Base-by-base conservation (phyloP, 2,329 filamentous ascomycete species). In the Lachnellula hyalina region DNA sequence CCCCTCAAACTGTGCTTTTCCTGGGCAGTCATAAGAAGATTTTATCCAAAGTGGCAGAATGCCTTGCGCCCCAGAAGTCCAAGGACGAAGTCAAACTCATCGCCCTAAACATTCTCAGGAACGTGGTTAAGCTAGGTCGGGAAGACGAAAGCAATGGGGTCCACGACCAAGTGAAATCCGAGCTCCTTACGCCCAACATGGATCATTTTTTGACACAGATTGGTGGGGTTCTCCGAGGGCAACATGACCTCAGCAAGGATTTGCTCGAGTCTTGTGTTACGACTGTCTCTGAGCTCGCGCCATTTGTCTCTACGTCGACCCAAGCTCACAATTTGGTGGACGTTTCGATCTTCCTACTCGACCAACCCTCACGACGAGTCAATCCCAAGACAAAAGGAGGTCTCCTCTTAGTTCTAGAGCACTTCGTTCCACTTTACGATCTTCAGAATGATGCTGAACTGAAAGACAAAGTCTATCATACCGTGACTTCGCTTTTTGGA, bases 81-180 rank as follows among this genome's bases (percentile, higher is more conserved):
- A 94, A 94, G 69, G 89, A 93, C 58, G 86, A 91, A 54, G 92
- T 99, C 53, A 94, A 92, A 67, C 73, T 88, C 0, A 96, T 90
- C 68, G 83, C 92, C 1, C 75, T 99, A 32, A 79, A 84, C 11
- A 86, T 97, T 42, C 71, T 99, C 45, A 80, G 82, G 44, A 87
- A 84, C 53, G 74, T 93, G 35, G 79, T 90, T 35, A 78, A 77
- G 52, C 73, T 87, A 48, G 80, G 83, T 2, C 74, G 76, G 51
- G 78, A 80, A 1, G 75, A 82, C 8, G 78, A 83, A 57, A 78
- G 77, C 1, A 79, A 71, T 40, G 67, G 71, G 42, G 59, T 72
- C 57, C 62, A 68, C 46, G 70, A 72, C 9, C 67, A 85, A 54
- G 82, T 83, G 3, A 79, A 77, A 56, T 68, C 77, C 12, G 75